Evolutionary conservation across 2,329 filamentous ascomycete species (phyloP), one percentile per base, ranked within the genome.

Genomic region (Ceratocystis destructans): DNA sequence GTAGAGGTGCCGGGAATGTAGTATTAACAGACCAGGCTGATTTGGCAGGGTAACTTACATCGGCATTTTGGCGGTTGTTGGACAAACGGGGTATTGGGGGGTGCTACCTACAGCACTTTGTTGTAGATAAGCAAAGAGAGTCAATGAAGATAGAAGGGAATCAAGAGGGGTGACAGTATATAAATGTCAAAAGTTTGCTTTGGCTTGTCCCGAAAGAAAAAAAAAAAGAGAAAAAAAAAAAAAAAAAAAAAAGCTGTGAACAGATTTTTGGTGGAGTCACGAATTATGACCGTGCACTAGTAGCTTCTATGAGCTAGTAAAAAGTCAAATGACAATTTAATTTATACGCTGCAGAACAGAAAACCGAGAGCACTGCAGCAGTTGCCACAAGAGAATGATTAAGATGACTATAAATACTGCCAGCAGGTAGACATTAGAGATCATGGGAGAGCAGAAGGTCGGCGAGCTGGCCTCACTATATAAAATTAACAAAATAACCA

Each of bases 11-110:
- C 2, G 8, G 37, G 10, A 41, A 20, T 7, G 22, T 53, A 20
- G 20, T 10, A 41, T 41, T 41, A 41, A 5, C 37, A 41, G 37
- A 41, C 37, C 37, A 41, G 37, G 37, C 37, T 41, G 37, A 41
- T 25, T 17, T 15, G 17, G 5, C 15, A 45, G 17, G 20, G 25
- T 28, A 48, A 68, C 67, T 68, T 68, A 66, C 64, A 66, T 66
- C 31, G 67, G 67, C 64, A 68, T 68, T 65, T 17, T 64, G 66
- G 25, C 12, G 28, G 45, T 33, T 41, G 3, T 37, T 45, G 22
- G 22, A 8, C 31, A 41, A 41, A 12, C 37, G 46, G 6, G 25
- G 31, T 55, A 37, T 55, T 37, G n/a, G 41, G n/a, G 37, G 50
- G 57, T 48, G 10, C 25, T 12, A 41, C 25, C 37, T 25, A 25